Evolutionary conservation across 2,329 filamentous ascomycete genomes (phyloP).

Genomic region (Pseudogymnoascus sp.): DNA sequence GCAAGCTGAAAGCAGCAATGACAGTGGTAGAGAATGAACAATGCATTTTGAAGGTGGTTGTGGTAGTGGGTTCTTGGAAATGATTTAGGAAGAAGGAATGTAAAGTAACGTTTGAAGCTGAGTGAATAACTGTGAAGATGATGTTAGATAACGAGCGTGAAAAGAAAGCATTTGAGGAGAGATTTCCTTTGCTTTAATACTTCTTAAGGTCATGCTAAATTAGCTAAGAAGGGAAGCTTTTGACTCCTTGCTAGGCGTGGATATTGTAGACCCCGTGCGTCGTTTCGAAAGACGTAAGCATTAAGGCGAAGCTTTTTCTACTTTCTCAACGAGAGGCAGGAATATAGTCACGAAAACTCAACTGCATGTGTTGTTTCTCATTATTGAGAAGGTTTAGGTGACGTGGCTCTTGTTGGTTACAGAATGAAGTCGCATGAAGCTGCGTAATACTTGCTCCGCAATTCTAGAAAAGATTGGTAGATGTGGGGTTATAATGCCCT

Average conservation of each 20-base stretch:
- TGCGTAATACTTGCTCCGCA: not conserved
- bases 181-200: not conserved
- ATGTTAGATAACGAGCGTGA: not conserved
- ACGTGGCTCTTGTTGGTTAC: not conserved
- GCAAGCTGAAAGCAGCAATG: not conserved
- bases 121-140: not conserved
- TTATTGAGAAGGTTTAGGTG: not conserved
- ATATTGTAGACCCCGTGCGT: not conserved
- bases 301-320: not conserved
- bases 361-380: not conserved
- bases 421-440: not conserved
- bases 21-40: slow-evolving; percentile 7
- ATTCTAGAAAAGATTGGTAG: not conserved
- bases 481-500: not conserved
- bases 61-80: not conserved
- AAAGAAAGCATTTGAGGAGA: not conserved
- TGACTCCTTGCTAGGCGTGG: not conserved
- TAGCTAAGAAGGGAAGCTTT: not conserved
- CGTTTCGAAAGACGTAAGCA: not conserved
- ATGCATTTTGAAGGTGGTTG: not conserved
- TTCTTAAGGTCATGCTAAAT: not conserved
- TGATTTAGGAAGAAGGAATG: not conserved
- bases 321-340: not conserved
- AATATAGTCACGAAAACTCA: not conserved
- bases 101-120: not conserved